Evolutionary conservation across 768 basidiomycete genomes (phyloP).

Genomic region (Dioszegia aurantiaca): DNA sequence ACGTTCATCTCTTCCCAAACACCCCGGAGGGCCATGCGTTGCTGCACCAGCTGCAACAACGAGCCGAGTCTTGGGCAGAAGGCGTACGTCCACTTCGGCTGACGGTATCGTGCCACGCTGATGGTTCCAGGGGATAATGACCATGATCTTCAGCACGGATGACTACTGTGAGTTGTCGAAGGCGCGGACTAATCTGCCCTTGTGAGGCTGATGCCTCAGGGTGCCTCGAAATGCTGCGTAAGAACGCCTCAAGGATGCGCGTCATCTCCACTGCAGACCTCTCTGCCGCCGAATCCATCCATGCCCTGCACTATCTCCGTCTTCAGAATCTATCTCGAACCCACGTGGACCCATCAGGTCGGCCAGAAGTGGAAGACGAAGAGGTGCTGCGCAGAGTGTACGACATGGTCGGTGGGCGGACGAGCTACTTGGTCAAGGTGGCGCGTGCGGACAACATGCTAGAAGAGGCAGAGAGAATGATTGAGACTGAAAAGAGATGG

Average conservation of each 20-base stretch:
- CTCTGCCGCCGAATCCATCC: constrained; percentile 59
- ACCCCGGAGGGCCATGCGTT: constrained; percentile 73
- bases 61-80: constrained; percentile 83
- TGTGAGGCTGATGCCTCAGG: constrained; percentile 10
- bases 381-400: constrained; percentile 57
- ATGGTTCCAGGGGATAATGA: constrained; percentile 62
- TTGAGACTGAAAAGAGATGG: constrained; percentile 75
- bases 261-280: constrained; percentile 74
- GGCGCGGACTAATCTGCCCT: not conserved
- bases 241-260: constrained; percentile 71
- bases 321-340: constrained; percentile 32
- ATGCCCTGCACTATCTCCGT: constrained; percentile 62
- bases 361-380: constrained; percentile 49
- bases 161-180: constrained; percentile 67
- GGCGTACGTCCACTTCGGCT: constrained; percentile 56
- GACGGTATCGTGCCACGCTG: not conserved
- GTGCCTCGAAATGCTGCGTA: constrained; percentile 55
- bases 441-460: constrained; percentile 64
- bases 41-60: constrained; percentile 80
- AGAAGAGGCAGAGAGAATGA: constrained; percentile 62
- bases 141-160: constrained; percentile 74
- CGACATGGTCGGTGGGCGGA: constrained; percentile 69
- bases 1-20: constrained; percentile 56
- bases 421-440: constrained; percentile 71
- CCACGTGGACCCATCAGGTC: not conserved